Evolutionary conservation across 2,329 filamentous ascomycete species (phyloP), one percentile per base, ranked within the genome.

Genomic region (Botrytis squamosa): DNA sequence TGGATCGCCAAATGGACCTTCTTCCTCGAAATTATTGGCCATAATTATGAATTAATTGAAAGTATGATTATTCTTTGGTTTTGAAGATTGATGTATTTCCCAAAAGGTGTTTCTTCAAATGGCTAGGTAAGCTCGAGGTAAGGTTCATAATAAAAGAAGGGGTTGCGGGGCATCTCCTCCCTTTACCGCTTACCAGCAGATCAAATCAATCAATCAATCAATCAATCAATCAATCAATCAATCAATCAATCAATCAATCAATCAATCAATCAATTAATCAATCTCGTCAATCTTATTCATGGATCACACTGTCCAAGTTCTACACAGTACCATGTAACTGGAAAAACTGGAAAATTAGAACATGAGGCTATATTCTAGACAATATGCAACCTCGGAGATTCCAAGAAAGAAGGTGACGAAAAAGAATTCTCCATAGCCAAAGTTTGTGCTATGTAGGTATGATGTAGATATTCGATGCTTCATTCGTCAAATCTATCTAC

Each of bases 1-100:
- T 36, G 80, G 74, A 10, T 80, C 77, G 9, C 80, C 80, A 60
- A 76, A 74, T 29, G 80, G 80, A 18, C 70, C 74, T 12, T 75
- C 76, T 62, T 75, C 74, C 59, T 79, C 78, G 62, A 72, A 7
- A 38, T 71, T 73, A 36, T 66, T 72, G 42, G 70, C 20, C 73
- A 76, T 75, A 38, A 70, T 67, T 42, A 66, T 65, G 71, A 49
- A 69, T 71, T 60, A 65, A 60, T 42, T 40, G 49, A n/a, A 59
- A 18, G 40, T 20, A 64, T 42, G 38, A 49, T 55, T 46, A 49
- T 55, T 44, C 4, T 46, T 33, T 49, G 29, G 36, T 66, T 55
- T 38, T 60, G 36, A 55, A n/a, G 49, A 38, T 22, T 29, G 52
- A 29, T 29, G 38, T 46, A 12, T n/a, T 40, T 44, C 63, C 29